Evolutionary conservation across 352 stramenopile genomes (phyloP).

Genomic region (Peronospora tabacina): DNA sequence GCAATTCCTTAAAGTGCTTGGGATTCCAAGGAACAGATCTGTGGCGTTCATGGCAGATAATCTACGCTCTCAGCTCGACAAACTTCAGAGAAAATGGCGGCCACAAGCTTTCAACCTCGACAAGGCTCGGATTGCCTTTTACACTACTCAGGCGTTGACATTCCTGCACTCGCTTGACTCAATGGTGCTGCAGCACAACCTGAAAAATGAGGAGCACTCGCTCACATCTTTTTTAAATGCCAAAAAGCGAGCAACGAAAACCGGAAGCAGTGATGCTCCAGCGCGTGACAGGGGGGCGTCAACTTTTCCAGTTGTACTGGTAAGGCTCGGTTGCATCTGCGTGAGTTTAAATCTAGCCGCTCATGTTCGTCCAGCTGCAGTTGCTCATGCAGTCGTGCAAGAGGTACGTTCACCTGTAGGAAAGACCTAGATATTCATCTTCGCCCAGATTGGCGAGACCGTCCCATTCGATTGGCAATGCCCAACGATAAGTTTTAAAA

Average conservation of each 20-base stretch:
- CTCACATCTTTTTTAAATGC: constrained; percentile 21
- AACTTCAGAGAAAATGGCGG: too few relatives aligned
- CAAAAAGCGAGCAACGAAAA: too few relatives aligned
- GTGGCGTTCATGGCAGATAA: constrained; percentile 45
- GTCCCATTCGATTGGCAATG: neutral
- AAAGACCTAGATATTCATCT: constrained; percentile 1
- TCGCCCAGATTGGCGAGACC: constrained; percentile 3
- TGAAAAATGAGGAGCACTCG: constrained; percentile 49
- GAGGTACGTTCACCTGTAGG: constrained; percentile 20
- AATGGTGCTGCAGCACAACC: constrained; percentile 35
- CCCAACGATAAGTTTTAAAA: constrained; percentile 3
- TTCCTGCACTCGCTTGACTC: constrained; percentile 38
- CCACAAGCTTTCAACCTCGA: constrained; percentile 20
- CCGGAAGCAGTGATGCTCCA: constrained; percentile 21
- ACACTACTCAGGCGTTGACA: constrained; percentile 29
- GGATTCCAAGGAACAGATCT: constrained; percentile 23
- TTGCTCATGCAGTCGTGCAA: constrained; percentile 18
- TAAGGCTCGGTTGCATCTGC: constrained; percentile 18
- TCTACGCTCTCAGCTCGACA: constrained; percentile 24
- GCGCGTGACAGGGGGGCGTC: constrained; percentile 20
- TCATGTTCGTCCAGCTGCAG: constrained; percentile 21
- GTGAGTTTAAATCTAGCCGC: constrained; percentile 14
- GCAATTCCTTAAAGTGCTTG: constrained; percentile 40
- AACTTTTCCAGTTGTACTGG: constrained; percentile 18
- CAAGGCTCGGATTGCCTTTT: constrained; percentile 28